Base-by-base conservation (phyloP, 2,329 filamentous ascomycete genomes). In the Fusarium avenaceum region DNA sequence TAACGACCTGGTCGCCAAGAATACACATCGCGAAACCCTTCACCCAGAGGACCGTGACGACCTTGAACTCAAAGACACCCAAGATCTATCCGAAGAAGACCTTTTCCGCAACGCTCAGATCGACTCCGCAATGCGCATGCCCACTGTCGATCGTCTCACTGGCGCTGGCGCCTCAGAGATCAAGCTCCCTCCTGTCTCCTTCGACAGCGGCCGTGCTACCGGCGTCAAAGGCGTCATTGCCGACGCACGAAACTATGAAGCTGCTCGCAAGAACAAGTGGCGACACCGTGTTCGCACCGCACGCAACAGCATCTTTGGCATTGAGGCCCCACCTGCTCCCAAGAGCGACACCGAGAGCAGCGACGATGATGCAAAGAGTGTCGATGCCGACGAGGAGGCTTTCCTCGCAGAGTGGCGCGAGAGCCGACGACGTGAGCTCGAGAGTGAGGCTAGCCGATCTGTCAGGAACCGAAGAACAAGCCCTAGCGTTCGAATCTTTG, bases 361-460 rank as follows among this genome's bases (percentile, higher is more conserved):
- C 5, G 84, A 84, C 30, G 77, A 78, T 7, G 83, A 86, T 67
- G 71, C 76, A 33, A 70, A 70, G 40, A 79, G 81, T n/a, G 35
- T 38, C 63, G 82, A 89, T 43, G 85, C 88, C 45, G 90, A 92
- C 65, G 94, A 97, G 71, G 92, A 95, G 71, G 81, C 84, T 22
- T 97, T 98, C 78, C 86, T 98, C 80, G 85, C 88, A 67, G 87
- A 91, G 74, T 99, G 96, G 96, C 88, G 96, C 47, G 89, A 94
- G 79, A 89, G 88, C 54, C 86, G 96, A 60, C 83, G 95, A 76
- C 85, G 88, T 64, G 93, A 98, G 82, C 84, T 98, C 52, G 87
- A 93, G 84, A 82, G 82, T 72, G 84, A 90, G 76, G 82, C 85
- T 63, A 85, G 79, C 69, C 76, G 77, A 65, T 79, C 84, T 70